Evolutionary conservation across 2,329 filamentous ascomycete species (phyloP).

Genomic region (Botrytis hyacinthi): DNA sequence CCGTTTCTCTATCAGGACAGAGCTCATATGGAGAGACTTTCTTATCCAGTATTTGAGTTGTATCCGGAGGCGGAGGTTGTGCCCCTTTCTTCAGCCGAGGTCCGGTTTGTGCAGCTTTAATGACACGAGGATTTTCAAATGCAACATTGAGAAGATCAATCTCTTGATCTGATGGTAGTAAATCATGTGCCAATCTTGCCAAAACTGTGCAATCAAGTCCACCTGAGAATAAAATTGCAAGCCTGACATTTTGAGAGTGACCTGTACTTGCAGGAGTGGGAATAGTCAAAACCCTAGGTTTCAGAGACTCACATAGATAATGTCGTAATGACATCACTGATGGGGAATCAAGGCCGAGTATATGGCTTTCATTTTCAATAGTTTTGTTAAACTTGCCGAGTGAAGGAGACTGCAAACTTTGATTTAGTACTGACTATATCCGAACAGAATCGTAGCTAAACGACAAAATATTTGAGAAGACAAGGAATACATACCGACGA

Average conservation of each 20-base stretch:
- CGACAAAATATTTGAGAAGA: background rate
- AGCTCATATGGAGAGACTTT: slow-evolving; percentile 61
- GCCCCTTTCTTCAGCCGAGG: slow-evolving; percentile 30
- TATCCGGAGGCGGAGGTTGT: background rate
- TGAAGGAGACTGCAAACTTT: slow-evolving; percentile 19
- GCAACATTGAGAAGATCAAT: slow-evolving; percentile 94
- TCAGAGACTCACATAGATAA: slow-evolving; percentile 60
- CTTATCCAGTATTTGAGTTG: background rate
- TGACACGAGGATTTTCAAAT: slow-evolving; percentile 86
- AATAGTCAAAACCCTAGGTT: slow-evolving; percentile 62
- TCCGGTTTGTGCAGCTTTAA: slow-evolving; percentile 50
- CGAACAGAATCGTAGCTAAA: background rate
- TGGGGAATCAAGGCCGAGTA: slow-evolving; percentile 44
- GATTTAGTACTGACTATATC: background rate
- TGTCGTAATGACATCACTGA: slow-evolving; percentile 54
- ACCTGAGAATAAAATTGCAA: slow-evolving; percentile 89
- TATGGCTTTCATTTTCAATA: slow-evolving; percentile 39
- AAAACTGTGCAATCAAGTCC: slow-evolving; percentile 90
- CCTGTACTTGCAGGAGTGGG: slow-evolving; percentile 52
- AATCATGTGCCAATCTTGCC: slow-evolving; percentile 74
- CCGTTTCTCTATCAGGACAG: slow-evolving; percentile 89
- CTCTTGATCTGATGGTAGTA: slow-evolving; percentile 64
- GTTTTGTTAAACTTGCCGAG: slow-evolving; percentile 39
- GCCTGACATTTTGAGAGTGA: slow-evolving; percentile 45
- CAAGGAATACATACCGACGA: slow-evolving; percentile 4